phyloP scores from a whole-genome alignment of 495 filamentous ascomycete genomes.

The Stereocaulon alpinum region DNA sequence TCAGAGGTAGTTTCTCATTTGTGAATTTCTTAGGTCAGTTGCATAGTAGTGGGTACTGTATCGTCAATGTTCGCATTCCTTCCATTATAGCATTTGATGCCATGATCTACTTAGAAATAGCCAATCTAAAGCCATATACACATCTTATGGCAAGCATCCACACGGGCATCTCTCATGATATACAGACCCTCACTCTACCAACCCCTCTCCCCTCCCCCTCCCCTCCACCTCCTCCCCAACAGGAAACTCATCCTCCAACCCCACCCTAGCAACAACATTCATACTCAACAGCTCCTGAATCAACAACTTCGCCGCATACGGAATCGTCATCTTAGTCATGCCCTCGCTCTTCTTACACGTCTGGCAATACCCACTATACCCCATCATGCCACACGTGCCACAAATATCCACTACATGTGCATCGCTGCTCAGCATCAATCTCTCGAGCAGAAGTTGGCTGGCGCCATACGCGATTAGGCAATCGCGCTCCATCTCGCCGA shows the following conservation, averaged over 20 bases:
- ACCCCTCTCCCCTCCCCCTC: background rate
- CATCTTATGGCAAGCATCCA: background rate
- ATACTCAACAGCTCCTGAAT: slow-evolving; percentile 96
- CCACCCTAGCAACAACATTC: slow-evolving; percentile 82
- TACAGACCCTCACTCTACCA: too few species aligned
- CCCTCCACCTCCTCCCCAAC: slow-evolving; percentile 8
- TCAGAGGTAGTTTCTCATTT: too few species aligned
- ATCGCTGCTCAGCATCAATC: slow-evolving; percentile 89
- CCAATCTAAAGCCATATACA: background rate
- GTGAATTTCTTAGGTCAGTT: too few species aligned
- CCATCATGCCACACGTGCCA: slow-evolving; percentile 86
- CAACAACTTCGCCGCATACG: slow-evolving; percentile 96
- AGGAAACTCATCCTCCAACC: slow-evolving; percentile 87
- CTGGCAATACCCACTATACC: slow-evolving; percentile 86
- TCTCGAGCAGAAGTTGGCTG: slow-evolving; percentile 82
- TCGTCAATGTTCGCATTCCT: too few species aligned
- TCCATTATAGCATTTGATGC: too few species aligned
- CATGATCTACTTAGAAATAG: background rate
- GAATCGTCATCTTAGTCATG: slow-evolving; percentile 86
- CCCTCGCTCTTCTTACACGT: slow-evolving; percentile 71
- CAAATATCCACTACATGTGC: slow-evolving; percentile 86
- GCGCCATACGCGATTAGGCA: slow-evolving; percentile 94
- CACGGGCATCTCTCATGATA: background rate
- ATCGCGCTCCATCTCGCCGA: slow-evolving; percentile 99
- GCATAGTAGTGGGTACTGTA: too few species aligned